These are phyloP conservation scores for Magnusiomyces paraingens DNA, from an alignment of 1,139 yeast genomes.

Conservation along the genomic window DNA sequence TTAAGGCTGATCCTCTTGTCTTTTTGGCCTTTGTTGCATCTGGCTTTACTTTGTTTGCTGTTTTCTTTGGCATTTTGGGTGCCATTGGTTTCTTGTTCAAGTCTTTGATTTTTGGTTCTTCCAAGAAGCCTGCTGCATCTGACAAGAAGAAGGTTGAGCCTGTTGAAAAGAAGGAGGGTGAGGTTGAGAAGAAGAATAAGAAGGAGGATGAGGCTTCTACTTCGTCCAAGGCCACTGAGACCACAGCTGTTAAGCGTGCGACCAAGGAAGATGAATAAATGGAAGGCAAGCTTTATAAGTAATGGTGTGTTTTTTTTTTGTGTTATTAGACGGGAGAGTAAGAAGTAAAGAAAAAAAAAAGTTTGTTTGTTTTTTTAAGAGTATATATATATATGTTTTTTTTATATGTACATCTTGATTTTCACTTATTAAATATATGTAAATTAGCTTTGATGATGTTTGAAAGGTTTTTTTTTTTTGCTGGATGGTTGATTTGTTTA, in stretches of 20 bases:
- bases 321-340: neutral
- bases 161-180: conserved; percentile 11
- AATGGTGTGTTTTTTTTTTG: neutral
- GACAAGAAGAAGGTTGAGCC: conserved; percentile 6
- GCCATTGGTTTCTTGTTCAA: conserved; percentile 19
- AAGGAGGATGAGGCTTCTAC: conserved; percentile 9
- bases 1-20: conserved; percentile 32
- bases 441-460: no score
- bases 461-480: no score
- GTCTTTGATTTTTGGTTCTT: conserved; percentile 13
- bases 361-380: neutral
- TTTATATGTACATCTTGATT: no score
- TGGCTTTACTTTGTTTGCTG: conserved; percentile 19
- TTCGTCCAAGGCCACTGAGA: conserved; percentile 17
- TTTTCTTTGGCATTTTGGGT: conserved; percentile 27
- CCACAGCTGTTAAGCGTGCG: conserved; percentile 25
- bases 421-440: no score
- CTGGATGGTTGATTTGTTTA: no score
- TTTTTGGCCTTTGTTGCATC: conserved; percentile 27
- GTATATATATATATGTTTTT: no score
- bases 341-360: neutral
- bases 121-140: conserved; percentile 10
- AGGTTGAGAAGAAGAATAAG: conserved; percentile 6
- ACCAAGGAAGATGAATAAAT: conserved; percentile 3
- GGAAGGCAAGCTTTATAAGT: neutral